Evolutionary conservation across 108 stramenopile species (phyloP), one percentile per base, ranked within the genome.

Genomic region (Fistulifera solaris): DNA sequence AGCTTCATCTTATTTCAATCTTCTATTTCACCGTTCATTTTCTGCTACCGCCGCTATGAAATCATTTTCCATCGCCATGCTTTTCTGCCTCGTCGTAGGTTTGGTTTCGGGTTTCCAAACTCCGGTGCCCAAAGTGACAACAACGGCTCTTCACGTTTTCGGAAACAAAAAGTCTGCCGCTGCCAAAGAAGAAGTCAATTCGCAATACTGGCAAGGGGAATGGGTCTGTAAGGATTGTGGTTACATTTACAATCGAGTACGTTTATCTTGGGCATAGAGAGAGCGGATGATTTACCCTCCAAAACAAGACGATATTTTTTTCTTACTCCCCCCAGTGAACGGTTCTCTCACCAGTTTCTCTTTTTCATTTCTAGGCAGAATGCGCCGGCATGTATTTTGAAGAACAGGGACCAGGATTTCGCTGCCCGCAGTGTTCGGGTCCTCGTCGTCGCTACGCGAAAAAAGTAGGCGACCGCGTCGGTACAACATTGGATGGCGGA

Each of bases 201-300:
- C 73, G 26, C 60, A 68, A 54, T 97, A 71, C 80, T 97, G 96
- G 96, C 75, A 88, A 55, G 96, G 96, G 47, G 96, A 97, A 73
- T 97, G 96, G 96, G 94, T 97, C 0, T 97, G 96, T 77, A 93
- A 93, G 62, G 96, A 95, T 52, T 97, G 96, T 45, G 96, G 96
- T 38, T 97, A 97, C 75, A 88, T 97, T 68, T 95, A 97, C 84
- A 86, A 95, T 61, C 65, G 85, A 19, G 84, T 78, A 53, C 47
- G 77, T 63, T 6, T 17, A 17, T 48, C 16, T 48, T 13, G 17
- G 18, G 18, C 47, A 18, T n/a, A n/a, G n/a, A n/a, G n/a, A n/a
- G n/a, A n/a, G n/a, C n/a, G n/a, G n/a, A n/a, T n/a, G n/a, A n/a
- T n/a, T n/a, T n/a, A n/a, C n/a, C n/a, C n/a, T n/a, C n/a, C n/a